These are phyloP conservation scores for Hypoxylon sp. DNA, from an alignment of 2,329 filamentous ascomycete genomes.

Conservation along the genomic window DNA sequence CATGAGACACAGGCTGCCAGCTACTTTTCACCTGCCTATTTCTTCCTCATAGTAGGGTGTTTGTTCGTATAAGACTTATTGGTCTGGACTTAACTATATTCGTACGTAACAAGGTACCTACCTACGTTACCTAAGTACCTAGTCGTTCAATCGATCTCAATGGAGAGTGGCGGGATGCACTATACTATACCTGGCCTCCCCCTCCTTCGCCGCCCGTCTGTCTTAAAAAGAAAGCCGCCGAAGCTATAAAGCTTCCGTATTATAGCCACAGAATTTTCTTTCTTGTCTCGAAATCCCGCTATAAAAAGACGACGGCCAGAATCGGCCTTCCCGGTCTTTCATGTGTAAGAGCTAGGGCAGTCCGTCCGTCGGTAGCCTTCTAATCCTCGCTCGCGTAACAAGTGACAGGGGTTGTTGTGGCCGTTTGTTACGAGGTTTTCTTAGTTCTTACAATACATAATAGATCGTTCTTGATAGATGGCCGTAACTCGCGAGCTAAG, in stretches of 20 bases:
- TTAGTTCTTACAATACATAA: too few species aligned
- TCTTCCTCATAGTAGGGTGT: conserved; percentile 1
- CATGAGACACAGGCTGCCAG: conserved; percentile 32
- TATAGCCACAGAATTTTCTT: conserved; percentile 7
- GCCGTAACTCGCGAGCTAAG: background rate
- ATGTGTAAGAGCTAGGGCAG: conserved; percentile 19
- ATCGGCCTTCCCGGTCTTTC: conserved; percentile 21
- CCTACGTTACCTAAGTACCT: too few species aligned
- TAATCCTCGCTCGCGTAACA: conserved; percentile 13
- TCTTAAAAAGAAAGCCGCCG: conserved; percentile 1
- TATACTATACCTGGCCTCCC: conserved; percentile 14
- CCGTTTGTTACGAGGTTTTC: conserved; percentile 30
- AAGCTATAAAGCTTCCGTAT: conserved; percentile 11
- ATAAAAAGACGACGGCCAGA: background rate
- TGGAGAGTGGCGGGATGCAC: conserved; percentile 3
- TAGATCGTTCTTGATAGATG: conserved; percentile 9
- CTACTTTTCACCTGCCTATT: background rate
- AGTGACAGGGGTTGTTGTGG: conserved; percentile 10
- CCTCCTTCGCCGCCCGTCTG: conserved; percentile 19
- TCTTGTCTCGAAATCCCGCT: conserved; percentile 7
- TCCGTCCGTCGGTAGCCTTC: background rate
- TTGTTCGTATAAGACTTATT: background rate
- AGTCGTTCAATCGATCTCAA: background rate
- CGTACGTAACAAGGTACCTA: too few species aligned
- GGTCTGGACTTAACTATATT: background rate